A percentile compares a stretch with the other conserved stretches of the same genome.
These are phyloP conservation scores for Beauveria australis DNA, from an alignment of 2,329 filamentous ascomycete species.

Conservation along the genomic window DNA sequence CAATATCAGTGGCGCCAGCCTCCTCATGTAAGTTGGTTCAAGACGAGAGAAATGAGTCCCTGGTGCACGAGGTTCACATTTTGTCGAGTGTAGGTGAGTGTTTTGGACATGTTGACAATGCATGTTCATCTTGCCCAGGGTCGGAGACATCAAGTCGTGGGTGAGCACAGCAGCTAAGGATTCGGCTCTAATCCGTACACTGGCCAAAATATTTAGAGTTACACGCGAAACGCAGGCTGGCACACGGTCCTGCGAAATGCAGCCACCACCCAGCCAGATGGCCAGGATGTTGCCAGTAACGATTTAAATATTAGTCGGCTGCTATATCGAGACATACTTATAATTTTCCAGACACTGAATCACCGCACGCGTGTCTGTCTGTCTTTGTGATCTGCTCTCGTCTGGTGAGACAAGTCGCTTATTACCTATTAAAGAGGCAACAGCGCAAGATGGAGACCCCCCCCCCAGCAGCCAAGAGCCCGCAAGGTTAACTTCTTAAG, in stretches of 20 bases:
- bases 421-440: background rate
- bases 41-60: background rate
- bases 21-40: background rate
- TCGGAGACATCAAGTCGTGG: background rate
- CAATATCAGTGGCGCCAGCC: background rate
- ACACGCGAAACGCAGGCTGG: conserved; percentile 5
- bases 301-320: background rate
- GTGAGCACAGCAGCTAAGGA: background rate
- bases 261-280: background rate
- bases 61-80: background rate
- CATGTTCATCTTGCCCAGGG: background rate
- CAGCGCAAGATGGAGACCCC: too few species aligned
- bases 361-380: background rate
- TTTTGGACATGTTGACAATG: background rate
- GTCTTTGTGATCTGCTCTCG: too few species aligned
- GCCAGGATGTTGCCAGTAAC: background rate
- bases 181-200: background rate
- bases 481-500: background rate
- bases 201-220: conserved; percentile 5
- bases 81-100: background rate
- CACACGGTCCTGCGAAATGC: background rate
- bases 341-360: background rate
- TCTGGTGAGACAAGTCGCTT: too few species aligned
- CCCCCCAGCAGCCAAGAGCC: background rate
- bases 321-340: background rate